Conservation (phyloP, 371 early-diverging fungal species). For the Dinochytrium kinnereticum region DNA sequence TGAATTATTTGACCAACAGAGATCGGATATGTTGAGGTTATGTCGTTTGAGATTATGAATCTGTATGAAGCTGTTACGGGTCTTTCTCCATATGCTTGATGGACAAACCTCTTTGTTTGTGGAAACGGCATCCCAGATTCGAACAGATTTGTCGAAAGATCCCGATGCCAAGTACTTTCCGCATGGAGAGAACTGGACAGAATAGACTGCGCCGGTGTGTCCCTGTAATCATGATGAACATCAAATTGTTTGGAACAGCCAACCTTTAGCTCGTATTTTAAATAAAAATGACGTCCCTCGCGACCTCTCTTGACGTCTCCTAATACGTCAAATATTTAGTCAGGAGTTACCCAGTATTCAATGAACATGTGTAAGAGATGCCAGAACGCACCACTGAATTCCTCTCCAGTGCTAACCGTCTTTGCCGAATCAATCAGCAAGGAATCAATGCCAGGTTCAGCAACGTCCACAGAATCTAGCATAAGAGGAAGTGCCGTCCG, state of each 20-base stretch:
- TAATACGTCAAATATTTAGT: not conserved
- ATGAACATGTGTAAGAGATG: not conserved
- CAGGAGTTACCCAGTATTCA: not conserved
- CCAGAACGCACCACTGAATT: constrained; percentile 1
- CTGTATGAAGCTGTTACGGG: constrained; percentile 23
- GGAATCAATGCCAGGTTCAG: constrained; percentile 35
- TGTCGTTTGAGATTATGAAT: constrained; percentile 66
- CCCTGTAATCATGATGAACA: constrained; percentile 54
- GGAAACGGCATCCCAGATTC: constrained; percentile 83
- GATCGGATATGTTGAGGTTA: constrained; percentile 80
- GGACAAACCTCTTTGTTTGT: constrained; percentile 69
- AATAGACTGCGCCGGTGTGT: constrained; percentile 85
- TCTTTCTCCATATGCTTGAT: too few relatives aligned
- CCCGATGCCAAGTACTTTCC: constrained; percentile 84
- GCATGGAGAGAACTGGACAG: constrained; percentile 81
- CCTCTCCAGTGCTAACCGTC: not conserved
- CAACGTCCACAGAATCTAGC: constrained; percentile 36
- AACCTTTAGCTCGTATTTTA: constrained; percentile 66
- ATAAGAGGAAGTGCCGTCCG: constrained; percentile 39
- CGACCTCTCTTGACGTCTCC: constrained; percentile 22
- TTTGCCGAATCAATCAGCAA: constrained; percentile 17
- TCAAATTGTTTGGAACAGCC: not conserved
- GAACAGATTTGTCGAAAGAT: constrained; percentile 88
- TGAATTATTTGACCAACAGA: constrained; percentile 80
- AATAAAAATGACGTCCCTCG: constrained; percentile 53